These are phyloP conservation scores for Fusarium camptoceras DNA, from an alignment of 2,329 filamentous ascomycete genomes.

Conservation along the genomic window DNA sequence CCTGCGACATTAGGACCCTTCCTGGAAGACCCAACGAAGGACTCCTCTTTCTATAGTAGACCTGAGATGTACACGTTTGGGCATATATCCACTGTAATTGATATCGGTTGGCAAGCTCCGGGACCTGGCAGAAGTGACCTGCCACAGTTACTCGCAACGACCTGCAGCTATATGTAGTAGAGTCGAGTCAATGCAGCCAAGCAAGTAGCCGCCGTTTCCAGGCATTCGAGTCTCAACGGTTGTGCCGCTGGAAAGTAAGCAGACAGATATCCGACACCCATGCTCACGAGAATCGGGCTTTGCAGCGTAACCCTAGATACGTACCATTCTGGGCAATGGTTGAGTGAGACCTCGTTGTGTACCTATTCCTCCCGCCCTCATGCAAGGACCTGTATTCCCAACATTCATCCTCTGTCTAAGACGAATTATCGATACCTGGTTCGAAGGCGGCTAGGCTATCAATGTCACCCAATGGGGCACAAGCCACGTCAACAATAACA, in stretches of 20 bases:
- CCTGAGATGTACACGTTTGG: not conserved
- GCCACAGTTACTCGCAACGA: not conserved
- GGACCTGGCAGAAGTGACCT: not conserved
- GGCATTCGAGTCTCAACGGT: not conserved
- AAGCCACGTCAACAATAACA: slow-evolving; percentile 8
- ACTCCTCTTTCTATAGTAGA: not conserved
- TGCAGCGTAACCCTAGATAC: not conserved
- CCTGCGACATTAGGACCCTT: not conserved
- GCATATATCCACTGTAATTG: not conserved
- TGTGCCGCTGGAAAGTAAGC: not conserved
- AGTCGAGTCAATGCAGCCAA: not conserved
- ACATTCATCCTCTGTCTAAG: not conserved
- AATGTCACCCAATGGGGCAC: slow-evolving; percentile 15
- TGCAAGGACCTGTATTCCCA: slow-evolving; percentile 13
- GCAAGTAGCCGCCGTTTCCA: not conserved
- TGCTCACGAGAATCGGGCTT: slow-evolving; percentile 5
- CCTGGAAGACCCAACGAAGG: not conserved
- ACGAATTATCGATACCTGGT: not conserved
- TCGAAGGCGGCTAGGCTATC: not conserved
- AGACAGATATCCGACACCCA: not conserved
- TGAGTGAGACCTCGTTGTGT: not conserved
- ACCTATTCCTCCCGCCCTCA: not conserved
- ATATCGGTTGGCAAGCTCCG: not conserved
- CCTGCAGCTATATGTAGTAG: not conserved
- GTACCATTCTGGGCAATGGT: not conserved